Evolutionary conservation across 352 stramenopile species (phyloP), one percentile per base, ranked within the genome.

Genomic region (Pythium folliculosum): DNA sequence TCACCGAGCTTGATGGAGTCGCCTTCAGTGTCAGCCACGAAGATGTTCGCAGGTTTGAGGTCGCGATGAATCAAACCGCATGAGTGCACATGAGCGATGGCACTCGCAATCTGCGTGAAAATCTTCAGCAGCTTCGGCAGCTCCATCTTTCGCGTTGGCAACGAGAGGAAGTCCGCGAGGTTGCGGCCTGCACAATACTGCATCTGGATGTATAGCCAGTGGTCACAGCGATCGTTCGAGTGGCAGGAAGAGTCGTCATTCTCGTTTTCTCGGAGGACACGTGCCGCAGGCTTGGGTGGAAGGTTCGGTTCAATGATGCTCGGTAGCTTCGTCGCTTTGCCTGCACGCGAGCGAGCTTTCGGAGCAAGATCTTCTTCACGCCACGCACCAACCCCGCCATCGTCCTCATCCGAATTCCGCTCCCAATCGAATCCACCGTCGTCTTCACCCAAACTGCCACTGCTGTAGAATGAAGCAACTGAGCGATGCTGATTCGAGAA

Each of bases 181-280:
- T 92, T 97, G 48, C 88, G 80, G 0, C 80, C 84, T 19, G 87
- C 87, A 72, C 90, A 97, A 71, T 96, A 96, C 60, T 93, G 87
- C 91, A 97, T 97, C 68, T 97, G 90, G 53, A 97, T 97, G 66
- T 95, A 97, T 55, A 97, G 66, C 84, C 86, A 93, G 64, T 96
- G 89, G 52, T 96, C 89, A 65, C 82, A 92, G 35, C 77, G 80
- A 54, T 91, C 80, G 19, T 65, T 53, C 2, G 79, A 74, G 43
- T 84, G 78, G 12, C 74, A 77, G 0, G 80, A 83, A 14, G 80
- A 76, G 57, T 92, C 79, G 40, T 81, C 80, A 22, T 75, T 74
- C 23, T 52, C 67, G n/a, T 59, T 55, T 17, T 44, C 37, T 8
- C 60, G 50, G 38, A 19, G 25, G 1, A 27, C 44, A 23, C 44